These are phyloP conservation scores for Boletus sensibilis DNA, from an alignment of 768 basidiomycete species.

Conservation along the genomic window DNA sequence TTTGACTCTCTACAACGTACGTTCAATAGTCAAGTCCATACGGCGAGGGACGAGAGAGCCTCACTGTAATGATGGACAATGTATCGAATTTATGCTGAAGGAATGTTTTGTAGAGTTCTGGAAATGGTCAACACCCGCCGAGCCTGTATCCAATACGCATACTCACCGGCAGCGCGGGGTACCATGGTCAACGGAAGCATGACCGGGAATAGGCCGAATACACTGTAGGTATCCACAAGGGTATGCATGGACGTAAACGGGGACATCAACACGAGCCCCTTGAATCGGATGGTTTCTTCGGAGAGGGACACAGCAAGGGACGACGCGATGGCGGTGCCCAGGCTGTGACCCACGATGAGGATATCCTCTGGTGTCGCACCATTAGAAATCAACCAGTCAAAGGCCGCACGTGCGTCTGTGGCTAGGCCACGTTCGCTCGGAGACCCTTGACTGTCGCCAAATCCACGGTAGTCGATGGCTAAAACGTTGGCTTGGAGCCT, in stretches of 20 bases:
- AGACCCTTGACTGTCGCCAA: slow-evolving; percentile 77
- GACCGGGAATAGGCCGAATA: slow-evolving; percentile 68
- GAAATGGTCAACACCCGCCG: background rate
- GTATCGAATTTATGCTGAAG: slow-evolving; percentile 63
- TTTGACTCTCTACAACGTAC: slow-evolving; percentile 52
- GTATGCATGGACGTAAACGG: slow-evolving; percentile 60
- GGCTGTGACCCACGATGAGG: slow-evolving; percentile 79
- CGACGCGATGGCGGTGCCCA: slow-evolving; percentile 80
- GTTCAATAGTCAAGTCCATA: background rate
- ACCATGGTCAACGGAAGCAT: slow-evolving; percentile 66
- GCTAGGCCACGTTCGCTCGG: slow-evolving; percentile 77
- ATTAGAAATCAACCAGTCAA: slow-evolving; percentile 67
- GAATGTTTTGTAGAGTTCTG: slow-evolving; percentile 55
- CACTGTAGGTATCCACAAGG: slow-evolving; percentile 64
- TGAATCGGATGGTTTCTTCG: slow-evolving; percentile 40
- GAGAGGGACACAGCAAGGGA: slow-evolving; percentile 49
- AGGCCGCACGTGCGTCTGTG: slow-evolving; percentile 73
- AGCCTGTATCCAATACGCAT: background rate
- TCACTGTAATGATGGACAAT: slow-evolving; percentile 56
- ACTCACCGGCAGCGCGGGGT: slow-evolving; percentile 62
- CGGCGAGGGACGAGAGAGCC: slow-evolving; percentile 17
- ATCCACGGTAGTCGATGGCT: slow-evolving; percentile 90
- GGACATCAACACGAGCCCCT: slow-evolving; percentile 50
- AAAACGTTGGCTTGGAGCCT: slow-evolving; percentile 74
- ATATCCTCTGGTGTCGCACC: slow-evolving; percentile 61